Base-by-base conservation (phyloP, 768 basidiomycete genomes). In the Mycena albidolilacea region DNA sequence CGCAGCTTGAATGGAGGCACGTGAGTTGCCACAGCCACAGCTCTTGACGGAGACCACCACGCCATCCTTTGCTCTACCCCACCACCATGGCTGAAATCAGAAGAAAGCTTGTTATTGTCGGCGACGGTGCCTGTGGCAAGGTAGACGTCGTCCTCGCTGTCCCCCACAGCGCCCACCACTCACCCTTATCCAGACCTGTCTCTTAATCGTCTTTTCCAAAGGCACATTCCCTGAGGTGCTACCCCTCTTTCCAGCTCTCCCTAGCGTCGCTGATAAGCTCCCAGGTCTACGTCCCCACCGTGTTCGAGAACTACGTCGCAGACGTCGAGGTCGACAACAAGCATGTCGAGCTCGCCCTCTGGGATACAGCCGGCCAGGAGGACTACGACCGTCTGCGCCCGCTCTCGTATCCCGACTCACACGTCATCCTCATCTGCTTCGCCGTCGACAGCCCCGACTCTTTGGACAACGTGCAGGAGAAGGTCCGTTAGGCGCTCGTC, bases 291-390 rank as follows among this genome's bases (percentile, higher is more conserved):
- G 97, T 99, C 75, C 98, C 98, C 62, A 99, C 98, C 71, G 98
- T 99, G 64, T 99, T 99, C 78, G 98, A 99, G 89, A 98, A 98
- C 91, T 98, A 98, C 83, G 97, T 98, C 68, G 97, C 97, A 77
- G 97, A 99, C 83, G 97, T 99, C 62, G 96, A 98, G 83, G 97
- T 99, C 73, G 97, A 99, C 80, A 95, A 95, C 77, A 99, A 97
- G 87, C 95, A 97, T 81, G 97, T 99, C 78, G 98, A 99, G 85
- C 89, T 99, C 79, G 97, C 98, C 38, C 86, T 99, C 78, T 99
- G 98, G 98, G 98, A 99, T 97, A 99, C 98, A 64, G 97, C 98
- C 43, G 98, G 98, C 66, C 97, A 99, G 84, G 97, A 98, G 85
- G 98, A 99, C 83, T 99, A 99, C 84, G 98, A 99, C 84, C 95